Conservation (phyloP, 2,329 filamentous ascomycete genomes). For the Cryphonectria naterciae region DNA sequence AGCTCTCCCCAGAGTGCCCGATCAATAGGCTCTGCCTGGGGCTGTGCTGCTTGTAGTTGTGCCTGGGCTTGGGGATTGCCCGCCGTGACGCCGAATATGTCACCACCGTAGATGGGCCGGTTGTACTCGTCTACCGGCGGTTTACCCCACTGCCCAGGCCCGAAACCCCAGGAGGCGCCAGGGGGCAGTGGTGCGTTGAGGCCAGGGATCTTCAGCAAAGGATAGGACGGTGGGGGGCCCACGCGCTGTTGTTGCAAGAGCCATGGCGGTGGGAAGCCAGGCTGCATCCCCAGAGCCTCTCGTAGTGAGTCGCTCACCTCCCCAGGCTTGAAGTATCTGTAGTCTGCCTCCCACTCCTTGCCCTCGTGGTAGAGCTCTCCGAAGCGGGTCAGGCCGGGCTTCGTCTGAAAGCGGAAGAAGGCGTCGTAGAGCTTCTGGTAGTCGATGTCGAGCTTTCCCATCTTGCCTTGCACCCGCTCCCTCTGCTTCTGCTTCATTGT, state of each 20-base stretch:
- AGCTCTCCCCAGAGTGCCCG: constrained; percentile 91
- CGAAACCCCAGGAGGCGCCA: constrained; percentile 91
- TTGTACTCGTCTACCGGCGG: constrained; percentile 94
- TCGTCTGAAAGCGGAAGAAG: constrained; percentile 97
- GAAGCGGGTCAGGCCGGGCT: constrained; percentile 90
- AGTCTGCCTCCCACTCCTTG: constrained; percentile 96
- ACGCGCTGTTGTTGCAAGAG: constrained; percentile 95
- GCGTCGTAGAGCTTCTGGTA: constrained; percentile 98
- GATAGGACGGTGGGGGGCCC: constrained; percentile 91
- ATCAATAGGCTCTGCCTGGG: constrained; percentile 77
- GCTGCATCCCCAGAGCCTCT: constrained; percentile 91
- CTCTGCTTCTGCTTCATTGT: constrained; percentile 93
- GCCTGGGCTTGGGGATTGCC: constrained; percentile 38
- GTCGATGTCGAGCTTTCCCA: constrained; percentile 96
- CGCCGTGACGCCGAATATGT: constrained; percentile 80
- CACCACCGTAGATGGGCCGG: constrained; percentile 86
- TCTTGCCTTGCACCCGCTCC: constrained; percentile 91
- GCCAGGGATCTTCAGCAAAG: constrained; percentile 91
- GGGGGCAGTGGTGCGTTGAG: constrained; percentile 91
- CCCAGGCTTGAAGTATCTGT: constrained; percentile 86
- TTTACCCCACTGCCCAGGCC: constrained; percentile 94
- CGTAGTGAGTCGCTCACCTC: constrained; percentile 88
- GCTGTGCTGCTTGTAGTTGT: constrained; percentile 44
- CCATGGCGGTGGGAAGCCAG: constrained; percentile 93
- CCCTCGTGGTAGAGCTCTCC: constrained; percentile 99